phyloP scores from a whole-genome alignment of 257 asterid species.

The Penstemon davidsonii region DNA sequence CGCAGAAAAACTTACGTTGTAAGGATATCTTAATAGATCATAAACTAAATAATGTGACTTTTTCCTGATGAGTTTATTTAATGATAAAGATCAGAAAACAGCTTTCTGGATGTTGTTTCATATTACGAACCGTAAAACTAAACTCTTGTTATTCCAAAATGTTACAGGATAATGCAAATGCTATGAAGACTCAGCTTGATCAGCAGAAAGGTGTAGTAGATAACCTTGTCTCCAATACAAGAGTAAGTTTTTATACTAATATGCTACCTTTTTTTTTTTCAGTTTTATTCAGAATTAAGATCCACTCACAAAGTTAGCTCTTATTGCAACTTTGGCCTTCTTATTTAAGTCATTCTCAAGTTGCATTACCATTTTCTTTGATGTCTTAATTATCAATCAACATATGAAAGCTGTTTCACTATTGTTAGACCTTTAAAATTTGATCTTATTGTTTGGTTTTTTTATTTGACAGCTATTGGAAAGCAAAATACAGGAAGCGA shows the following conservation, averaged over 20 bases:
- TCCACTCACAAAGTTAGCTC: conserved; percentile 30
- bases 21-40: conserved; percentile 7
- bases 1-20: conserved; percentile 90
- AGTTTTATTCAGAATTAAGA: conserved; percentile 48
- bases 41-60: not conserved
- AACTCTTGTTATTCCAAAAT: conserved; percentile 10
- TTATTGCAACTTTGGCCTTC: conserved; percentile 13
- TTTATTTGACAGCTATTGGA: conserved; percentile 68
- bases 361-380: conserved; percentile 11
- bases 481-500: conserved; percentile 98
- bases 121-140: not conserved
- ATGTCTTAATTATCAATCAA: conserved; percentile 9
- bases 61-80: not conserved
- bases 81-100: not conserved
- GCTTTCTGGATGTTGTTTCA: conserved; percentile 4
- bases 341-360: conserved; percentile 10
- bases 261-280: conserved; percentile 17
- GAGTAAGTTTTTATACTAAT: conserved; percentile 54
- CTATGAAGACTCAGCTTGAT: conserved; percentile 83
- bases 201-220: conserved; percentile 89
- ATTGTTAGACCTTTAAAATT: conserved; percentile 8
- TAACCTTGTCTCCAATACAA: conserved; percentile 81
- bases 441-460: conserved; percentile 21
- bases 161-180: conserved; percentile 85
- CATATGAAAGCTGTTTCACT: conserved; percentile 1